These are phyloP conservation scores for Harringtonia lauricola DNA, from an alignment of 2,329 filamentous ascomycete species.

Conservation along the genomic window DNA sequence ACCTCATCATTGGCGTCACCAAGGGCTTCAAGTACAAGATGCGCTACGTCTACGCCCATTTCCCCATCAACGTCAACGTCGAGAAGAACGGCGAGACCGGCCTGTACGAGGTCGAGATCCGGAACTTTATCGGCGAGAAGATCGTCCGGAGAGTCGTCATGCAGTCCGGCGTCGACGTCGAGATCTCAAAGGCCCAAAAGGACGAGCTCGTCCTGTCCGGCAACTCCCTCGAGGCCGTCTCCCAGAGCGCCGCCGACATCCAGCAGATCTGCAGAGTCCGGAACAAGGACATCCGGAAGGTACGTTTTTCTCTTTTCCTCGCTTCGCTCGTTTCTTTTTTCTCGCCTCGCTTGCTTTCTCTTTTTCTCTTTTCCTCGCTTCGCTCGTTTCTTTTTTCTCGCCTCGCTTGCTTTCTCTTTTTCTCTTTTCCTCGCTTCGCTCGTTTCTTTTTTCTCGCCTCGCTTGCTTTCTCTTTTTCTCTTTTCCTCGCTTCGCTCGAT, in stretches of 20 bases:
- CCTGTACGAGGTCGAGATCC: constrained; percentile 88
- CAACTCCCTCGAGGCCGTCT: constrained; percentile 95
- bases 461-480: background rate
- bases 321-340: background rate
- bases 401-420: background rate
- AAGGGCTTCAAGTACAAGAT: constrained; percentile 99
- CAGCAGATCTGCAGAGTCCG: constrained; percentile 99
- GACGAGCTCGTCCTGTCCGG: constrained; percentile 89
- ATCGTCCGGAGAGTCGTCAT: constrained; percentile 87
- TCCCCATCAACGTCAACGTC: constrained; percentile 99
- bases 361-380: background rate
- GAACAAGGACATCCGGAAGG: constrained; percentile 99
- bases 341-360: too few species aligned
- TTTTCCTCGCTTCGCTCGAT: constrained; percentile 7
- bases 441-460: constrained; percentile 1
- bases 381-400: background rate
- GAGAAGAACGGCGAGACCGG: constrained; percentile 92
- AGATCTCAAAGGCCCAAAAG: constrained; percentile 87
- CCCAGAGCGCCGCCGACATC: constrained; percentile 96
- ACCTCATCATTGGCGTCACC: constrained; percentile 96
- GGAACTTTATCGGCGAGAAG: constrained; percentile 99
- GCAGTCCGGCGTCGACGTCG: constrained; percentile 81
- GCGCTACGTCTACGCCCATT: constrained; percentile 99
- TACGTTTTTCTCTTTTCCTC: constrained; percentile 20
- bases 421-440: constrained; percentile 4